Percentiles rank a stretch among this genome's conserved stretches.
Evolutionary conservation across 257 asterid genomes (phyloP).

Genomic region (Coffea eugenioides): DNA sequence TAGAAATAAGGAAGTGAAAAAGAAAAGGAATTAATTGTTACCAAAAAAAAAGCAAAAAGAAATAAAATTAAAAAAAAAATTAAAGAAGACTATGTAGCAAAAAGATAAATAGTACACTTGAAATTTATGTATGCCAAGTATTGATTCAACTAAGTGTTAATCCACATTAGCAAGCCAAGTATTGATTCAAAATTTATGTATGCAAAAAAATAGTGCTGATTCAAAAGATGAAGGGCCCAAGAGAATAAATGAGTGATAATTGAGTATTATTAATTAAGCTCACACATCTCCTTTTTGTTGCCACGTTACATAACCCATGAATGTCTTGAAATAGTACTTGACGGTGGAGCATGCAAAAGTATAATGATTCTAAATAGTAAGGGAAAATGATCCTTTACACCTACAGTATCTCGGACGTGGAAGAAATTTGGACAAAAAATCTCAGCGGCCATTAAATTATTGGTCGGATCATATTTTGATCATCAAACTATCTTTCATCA

Average conservation of each 20-base stretch:
- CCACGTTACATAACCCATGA: neutral
- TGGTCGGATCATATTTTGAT: no score
- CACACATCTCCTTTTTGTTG: neutral
- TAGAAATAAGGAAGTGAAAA: no score
- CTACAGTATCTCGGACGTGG: neutral
- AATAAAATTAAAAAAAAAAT: no score
- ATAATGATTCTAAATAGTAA: neutral
- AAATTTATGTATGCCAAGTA: no score
- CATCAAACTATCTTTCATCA: no score
- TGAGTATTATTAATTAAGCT: neutral
- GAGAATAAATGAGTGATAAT: neutral
- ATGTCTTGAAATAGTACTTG: neutral
- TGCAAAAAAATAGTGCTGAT: neutral
- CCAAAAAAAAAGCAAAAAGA: no score
- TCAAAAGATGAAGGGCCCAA: neutral
- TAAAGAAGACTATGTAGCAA: no score
- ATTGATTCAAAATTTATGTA: neutral
- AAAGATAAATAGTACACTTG: no score
- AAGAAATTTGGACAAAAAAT: neutral
- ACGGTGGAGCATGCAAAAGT: neutral
- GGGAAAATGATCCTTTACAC: neutral
- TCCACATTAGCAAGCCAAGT: neutral
- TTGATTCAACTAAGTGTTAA: no score
- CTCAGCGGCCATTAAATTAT: no score
- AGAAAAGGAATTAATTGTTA: no score